Conservation (phyloP, 164 flowering plant genomes). For the Saururus chinensis region DNA sequence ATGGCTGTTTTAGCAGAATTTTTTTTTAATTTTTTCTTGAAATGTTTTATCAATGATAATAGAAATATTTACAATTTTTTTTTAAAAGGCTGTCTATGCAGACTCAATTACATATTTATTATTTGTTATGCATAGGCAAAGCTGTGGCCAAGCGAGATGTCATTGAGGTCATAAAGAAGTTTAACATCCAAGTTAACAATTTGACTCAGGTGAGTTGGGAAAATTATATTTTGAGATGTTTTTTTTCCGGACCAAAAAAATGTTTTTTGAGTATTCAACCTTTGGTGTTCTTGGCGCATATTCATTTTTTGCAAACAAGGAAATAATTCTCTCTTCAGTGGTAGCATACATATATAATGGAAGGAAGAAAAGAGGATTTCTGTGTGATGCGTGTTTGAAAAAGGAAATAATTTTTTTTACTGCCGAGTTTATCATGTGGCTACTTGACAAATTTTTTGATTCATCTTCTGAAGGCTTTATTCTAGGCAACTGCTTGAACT, state of each 20-base stretch:
- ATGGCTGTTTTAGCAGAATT: background rate
- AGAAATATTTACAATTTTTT: background rate
- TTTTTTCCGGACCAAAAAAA: background rate
- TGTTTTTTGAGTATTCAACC: no score
- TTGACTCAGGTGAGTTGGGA: conserved; percentile 71
- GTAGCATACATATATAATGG: no score
- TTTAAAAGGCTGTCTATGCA: background rate
- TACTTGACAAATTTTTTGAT: no score
- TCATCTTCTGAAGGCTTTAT: no score
- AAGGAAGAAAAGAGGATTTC: no score
- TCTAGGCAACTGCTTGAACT: no score
- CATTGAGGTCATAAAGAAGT: conserved; percentile 43
- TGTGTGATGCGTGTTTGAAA: no score
- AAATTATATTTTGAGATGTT: background rate
- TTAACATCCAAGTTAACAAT: conserved; percentile 96
- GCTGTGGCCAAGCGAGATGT: conserved; percentile 61
- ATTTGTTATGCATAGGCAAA: conserved; percentile 41
- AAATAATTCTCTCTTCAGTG: no score
- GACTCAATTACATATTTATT: background rate
- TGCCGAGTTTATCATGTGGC: no score
- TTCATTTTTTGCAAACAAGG: no score
- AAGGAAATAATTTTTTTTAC: no score
- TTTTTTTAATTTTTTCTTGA: background rate
- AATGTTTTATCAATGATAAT: background rate
- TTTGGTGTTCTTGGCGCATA: no score